Conservation (phyloP, 805 yeast species). For the Metschnikowia matae region DNA sequence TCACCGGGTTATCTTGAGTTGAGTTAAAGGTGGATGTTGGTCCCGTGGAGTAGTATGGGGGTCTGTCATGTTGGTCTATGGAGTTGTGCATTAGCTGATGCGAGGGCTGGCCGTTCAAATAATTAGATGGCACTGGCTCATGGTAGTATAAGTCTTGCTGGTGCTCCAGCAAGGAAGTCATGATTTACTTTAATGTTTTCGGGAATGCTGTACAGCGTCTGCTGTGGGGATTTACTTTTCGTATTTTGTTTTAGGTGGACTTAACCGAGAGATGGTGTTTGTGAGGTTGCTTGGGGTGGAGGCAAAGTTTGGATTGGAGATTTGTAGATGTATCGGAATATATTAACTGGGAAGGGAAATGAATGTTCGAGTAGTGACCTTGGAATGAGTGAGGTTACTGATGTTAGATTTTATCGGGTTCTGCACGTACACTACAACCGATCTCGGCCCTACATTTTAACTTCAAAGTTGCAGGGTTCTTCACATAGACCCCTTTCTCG, state of each 20-base stretch:
- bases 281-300: background rate
- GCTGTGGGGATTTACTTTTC: background rate
- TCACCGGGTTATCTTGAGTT: constrained; percentile 13
- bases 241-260: background rate
- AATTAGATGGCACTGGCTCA: constrained; percentile 18
- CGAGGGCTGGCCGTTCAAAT: constrained; percentile 17
- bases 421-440: constrained; percentile 4
- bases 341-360: background rate
- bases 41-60: constrained; percentile 23
- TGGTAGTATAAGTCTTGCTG: constrained; percentile 23
- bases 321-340: background rate
- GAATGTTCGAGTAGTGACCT: background rate
- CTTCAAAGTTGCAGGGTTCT: background rate
- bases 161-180: constrained; percentile 21
- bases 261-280: background rate
- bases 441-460: background rate
- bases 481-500: no score
- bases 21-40: constrained; percentile 11
- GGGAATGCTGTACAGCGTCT: background rate
- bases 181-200: constrained; percentile 1
- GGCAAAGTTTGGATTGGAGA: background rate
- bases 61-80: constrained; percentile 13
- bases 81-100: constrained; percentile 14
- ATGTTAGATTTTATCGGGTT: constrained; percentile 3
- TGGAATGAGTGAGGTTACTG: background rate